Conservation (phyloP, 148 eudicot species). For the Euryodendron excelsum region DNA sequence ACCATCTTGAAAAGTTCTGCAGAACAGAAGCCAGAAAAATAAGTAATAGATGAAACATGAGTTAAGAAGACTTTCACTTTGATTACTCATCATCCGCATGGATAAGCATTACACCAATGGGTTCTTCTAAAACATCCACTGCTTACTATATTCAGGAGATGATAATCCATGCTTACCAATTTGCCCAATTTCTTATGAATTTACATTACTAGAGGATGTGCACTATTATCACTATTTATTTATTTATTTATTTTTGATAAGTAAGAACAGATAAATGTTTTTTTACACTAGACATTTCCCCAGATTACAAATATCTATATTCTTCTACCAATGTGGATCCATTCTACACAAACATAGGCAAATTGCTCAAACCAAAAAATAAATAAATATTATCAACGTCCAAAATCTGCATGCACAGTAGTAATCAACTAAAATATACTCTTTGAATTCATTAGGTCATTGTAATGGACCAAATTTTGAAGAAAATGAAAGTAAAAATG, state of each 20-base stretch:
- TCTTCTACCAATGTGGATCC: neutral
- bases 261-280: neutral
- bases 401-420: neutral
- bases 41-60: neutral
- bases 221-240: too few species aligned
- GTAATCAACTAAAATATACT: neutral
- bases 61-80: neutral
- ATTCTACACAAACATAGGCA: neutral
- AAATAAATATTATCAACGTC: neutral
- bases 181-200: neutral
- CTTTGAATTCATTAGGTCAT: neutral
- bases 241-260: too few species aligned
- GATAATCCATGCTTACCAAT: too few species aligned
- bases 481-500: neutral
- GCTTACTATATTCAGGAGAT: neutral
- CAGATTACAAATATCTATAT: neutral
- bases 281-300: neutral
- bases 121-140: neutral
- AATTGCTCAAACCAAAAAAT: neutral
- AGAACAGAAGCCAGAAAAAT: conserved; percentile 5
- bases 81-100: neutral
- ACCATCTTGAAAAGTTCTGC: conserved; percentile 98
- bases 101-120: neutral
- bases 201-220: neutral
- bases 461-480: conserved; percentile 1